phyloP scores from a whole-genome alignment of 163 green algal species.

The Chlorella variabilis region DNA sequence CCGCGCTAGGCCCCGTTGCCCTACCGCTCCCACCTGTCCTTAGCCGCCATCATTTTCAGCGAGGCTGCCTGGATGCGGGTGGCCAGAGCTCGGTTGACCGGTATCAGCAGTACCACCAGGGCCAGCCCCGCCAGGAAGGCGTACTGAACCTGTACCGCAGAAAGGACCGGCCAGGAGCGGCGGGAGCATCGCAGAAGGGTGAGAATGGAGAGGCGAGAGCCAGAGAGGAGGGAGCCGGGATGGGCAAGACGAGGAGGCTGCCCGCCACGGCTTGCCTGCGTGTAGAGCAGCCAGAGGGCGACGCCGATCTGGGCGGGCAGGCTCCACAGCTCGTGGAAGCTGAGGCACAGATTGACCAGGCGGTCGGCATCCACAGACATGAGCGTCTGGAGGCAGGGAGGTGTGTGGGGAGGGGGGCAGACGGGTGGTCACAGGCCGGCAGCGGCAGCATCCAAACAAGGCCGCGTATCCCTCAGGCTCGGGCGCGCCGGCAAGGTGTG shows the following conservation, averaged over 20 bases:
- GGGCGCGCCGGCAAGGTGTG: too few species aligned
- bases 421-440: too few species aligned
- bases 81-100: conserved; percentile 79
- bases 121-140: conserved; percentile 6
- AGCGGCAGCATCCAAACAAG: too few species aligned
- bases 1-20: too few species aligned
- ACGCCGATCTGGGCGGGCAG: conserved; percentile 79
- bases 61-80: conserved; percentile 65
- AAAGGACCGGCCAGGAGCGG: neutral
- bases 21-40: conserved; percentile 58
- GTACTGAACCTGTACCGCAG: neutral
- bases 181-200: too few species aligned
- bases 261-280: conserved; percentile 64
- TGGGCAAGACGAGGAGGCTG: too few species aligned
- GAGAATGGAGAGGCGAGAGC: too few species aligned
- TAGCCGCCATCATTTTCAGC: conserved; percentile 72
- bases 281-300: conserved; percentile 85
- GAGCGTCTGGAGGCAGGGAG: conserved; percentile 5
- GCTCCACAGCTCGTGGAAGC: conserved; percentile 82
- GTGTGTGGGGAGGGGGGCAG: too few species aligned
- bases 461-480: too few species aligned
- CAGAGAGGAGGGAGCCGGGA: too few species aligned
- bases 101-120: conserved; percentile 80
- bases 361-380: conserved; percentile 83
- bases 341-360: conserved; percentile 71